Percentiles rank a stretch among this genome's conserved stretches.
These are phyloP conservation scores for Hymenoscyphus occultus DNA, from an alignment of 2,329 filamentous ascomycete species.

Conservation along the genomic window DNA sequence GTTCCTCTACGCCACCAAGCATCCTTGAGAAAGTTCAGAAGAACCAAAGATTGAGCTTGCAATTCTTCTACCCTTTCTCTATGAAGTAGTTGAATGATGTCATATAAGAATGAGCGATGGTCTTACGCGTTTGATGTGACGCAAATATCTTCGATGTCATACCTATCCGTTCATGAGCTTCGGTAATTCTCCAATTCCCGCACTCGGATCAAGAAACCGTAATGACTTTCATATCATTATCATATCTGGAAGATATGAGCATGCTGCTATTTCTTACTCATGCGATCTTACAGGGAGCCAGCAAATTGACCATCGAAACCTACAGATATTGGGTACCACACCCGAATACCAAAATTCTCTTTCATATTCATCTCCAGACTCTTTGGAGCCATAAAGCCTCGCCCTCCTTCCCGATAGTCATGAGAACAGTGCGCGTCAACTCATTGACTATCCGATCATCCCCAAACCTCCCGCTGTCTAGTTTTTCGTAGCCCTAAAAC, in stretches of 20 bases:
- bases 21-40: too few relatives aligned
- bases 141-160: too few relatives aligned
- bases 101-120: too few relatives aligned
- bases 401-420: constrained; percentile 53
- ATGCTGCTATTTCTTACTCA: background rate
- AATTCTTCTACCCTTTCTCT: too few relatives aligned
- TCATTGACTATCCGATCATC: constrained; percentile 47
- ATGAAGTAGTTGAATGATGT: too few relatives aligned
- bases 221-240: background rate
- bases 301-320: constrained; percentile 39
- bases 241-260: background rate
- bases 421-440: constrained; percentile 49
- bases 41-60: too few relatives aligned
- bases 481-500: constrained; percentile 47
- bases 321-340: constrained; percentile 46
- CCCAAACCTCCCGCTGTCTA: constrained; percentile 46
- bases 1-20: too few relatives aligned
- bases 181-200: background rate
- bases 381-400: constrained; percentile 45
- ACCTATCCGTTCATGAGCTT: too few relatives aligned
- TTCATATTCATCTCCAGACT: constrained; percentile 43
- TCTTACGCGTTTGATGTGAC: too few relatives aligned
- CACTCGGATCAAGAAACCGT: background rate
- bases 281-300: constrained; percentile 42
- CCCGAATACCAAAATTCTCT: constrained; percentile 43